Base-by-base conservation (phyloP, 495 filamentous ascomycete genomes). In the Penicillium bialowiezense region DNA sequence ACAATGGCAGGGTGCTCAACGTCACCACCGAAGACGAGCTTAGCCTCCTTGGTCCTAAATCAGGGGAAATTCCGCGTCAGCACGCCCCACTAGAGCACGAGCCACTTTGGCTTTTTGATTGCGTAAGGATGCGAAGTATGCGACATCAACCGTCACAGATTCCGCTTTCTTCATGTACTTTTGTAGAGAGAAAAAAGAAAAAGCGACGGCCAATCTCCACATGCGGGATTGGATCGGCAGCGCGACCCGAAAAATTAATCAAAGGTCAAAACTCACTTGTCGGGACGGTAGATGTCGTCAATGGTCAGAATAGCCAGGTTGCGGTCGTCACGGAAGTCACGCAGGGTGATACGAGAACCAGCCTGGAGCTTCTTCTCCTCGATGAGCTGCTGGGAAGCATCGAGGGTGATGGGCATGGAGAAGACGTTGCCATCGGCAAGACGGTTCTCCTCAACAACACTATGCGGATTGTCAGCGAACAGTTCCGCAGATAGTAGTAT, bases 301-400 rank as follows among this genome's bases (percentile, higher is more conserved):
- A 98, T 82, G 28, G 91, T 96, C 62, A 97, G 79, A 59, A 98
- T 98, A 50, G 91, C 93, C 54, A 98, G 76, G 68, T 95, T 93
- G 24, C 90, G 82, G 67, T 98, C 93, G 59, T 98, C 95, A 69
- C 93, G 87, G 75, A 95, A 91, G 68, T 98, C 93, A 44, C 92
- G 88, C 33, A 98, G 85, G 31, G 90, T 89, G 56, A 96, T 75
- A 44, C 91, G 83, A 40, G 84, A 72, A 32, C 93, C 91, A 19
- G 88, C 59, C 78, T 90, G 85, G 49, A 97, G 73, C 28, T 81
- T 82, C 26, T 82, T 55, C 54, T 85, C 79, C 29, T 88, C 73
- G 67, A 97, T 88, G 33, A 78, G 78, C 63, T 85, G 70, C 59
- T 89, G 75, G 39, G 79, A 81, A 35, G 92, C 75, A 69, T 98